phyloP scores from a whole-genome alignment of 2,329 filamentous ascomycete genomes.

The Diplodia mutila region DNA sequence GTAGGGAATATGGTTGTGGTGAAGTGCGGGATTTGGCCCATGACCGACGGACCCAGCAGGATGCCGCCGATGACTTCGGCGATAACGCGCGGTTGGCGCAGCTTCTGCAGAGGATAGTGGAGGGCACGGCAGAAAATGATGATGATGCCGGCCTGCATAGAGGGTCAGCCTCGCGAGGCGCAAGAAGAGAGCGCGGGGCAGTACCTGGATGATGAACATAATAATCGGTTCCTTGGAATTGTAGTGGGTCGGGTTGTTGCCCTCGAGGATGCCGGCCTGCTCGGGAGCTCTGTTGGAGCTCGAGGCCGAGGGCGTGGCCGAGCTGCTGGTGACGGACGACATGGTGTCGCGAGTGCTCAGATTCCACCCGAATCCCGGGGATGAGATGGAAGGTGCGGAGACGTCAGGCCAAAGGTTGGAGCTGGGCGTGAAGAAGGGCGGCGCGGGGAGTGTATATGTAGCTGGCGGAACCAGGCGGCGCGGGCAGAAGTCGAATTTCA shows the following conservation, averaged over 20 bases:
- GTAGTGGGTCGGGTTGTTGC: slow-evolving; percentile 69
- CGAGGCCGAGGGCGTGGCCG: slow-evolving; percentile 22
- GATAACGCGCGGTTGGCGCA: slow-evolving; percentile 81
- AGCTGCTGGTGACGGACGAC: slow-evolving; percentile 21
- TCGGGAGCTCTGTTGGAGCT: slow-evolving; percentile 45
- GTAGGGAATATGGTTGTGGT: slow-evolving; percentile 74
- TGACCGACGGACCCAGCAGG: slow-evolving; percentile 81
- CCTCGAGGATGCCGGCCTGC: slow-evolving; percentile 73
- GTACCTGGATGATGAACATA: slow-evolving; percentile 74
- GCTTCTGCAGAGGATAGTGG: slow-evolving; percentile 75
- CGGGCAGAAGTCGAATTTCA: too few species aligned
- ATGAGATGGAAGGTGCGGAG: background rate
- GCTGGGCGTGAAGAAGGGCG: background rate
- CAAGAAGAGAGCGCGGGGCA: slow-evolving; percentile 13
- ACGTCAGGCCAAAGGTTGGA: background rate
- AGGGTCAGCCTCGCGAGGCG: background rate
- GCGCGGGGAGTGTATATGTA: background rate
- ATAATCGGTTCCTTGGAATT: slow-evolving; percentile 73
- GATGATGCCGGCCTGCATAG: slow-evolving; percentile 68
- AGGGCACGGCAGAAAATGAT: slow-evolving; percentile 74
- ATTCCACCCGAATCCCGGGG: background rate
- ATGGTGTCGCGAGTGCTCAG: slow-evolving; percentile 8
- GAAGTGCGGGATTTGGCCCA: slow-evolving; percentile 85
- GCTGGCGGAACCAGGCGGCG: too few species aligned
- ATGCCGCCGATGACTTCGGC: slow-evolving; percentile 86